Conservation (phyloP, 257 asterid genomes). For the Apocynum venetum region DNA sequence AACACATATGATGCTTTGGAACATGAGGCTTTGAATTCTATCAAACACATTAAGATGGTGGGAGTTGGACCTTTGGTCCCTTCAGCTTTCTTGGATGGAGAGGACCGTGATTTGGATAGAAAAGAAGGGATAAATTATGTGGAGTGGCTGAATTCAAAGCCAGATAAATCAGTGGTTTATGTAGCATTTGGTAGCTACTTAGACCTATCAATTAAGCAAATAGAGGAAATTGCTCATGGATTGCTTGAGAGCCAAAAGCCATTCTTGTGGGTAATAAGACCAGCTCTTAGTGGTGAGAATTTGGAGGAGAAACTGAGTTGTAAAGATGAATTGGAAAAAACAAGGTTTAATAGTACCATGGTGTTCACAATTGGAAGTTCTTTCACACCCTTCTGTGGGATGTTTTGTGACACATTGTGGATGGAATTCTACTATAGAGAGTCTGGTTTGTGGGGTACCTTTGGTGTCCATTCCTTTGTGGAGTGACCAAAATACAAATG, state of each 20-base stretch:
- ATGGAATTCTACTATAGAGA: too few relatives aligned
- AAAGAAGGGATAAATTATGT: conserved; percentile 13
- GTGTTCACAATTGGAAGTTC: conserved; percentile 29
- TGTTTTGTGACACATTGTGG: too few relatives aligned
- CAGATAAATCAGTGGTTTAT: conserved; percentile 31
- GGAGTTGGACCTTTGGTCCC: conserved; percentile 52
- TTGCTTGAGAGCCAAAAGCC: conserved; percentile 21
- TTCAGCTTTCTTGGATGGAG: conserved; percentile 37
- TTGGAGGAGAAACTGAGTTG: neutral
- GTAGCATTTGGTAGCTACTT: conserved; percentile 47
- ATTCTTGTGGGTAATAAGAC: conserved; percentile 31
- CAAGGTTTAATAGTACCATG: conserved; percentile 24
- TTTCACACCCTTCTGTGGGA: conserved; percentile 21
- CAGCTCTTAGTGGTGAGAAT: too few relatives aligned
- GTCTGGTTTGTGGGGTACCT: conserved; percentile 41
- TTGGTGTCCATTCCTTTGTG: conserved; percentile 42
- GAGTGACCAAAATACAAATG: conserved; percentile 48
- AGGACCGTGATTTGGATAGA: too few relatives aligned
- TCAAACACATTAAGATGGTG: conserved; percentile 25
- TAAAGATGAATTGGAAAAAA: too few relatives aligned
- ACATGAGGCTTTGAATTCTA: conserved; percentile 24
- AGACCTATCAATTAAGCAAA: conserved; percentile 25
- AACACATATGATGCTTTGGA: conserved; percentile 47
- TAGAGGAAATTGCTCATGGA: conserved; percentile 23
- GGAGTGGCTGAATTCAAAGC: conserved; percentile 27